Base-by-base conservation (phyloP, 768 basidiomycete genomes). In the Termitomyces sp. region DNA sequence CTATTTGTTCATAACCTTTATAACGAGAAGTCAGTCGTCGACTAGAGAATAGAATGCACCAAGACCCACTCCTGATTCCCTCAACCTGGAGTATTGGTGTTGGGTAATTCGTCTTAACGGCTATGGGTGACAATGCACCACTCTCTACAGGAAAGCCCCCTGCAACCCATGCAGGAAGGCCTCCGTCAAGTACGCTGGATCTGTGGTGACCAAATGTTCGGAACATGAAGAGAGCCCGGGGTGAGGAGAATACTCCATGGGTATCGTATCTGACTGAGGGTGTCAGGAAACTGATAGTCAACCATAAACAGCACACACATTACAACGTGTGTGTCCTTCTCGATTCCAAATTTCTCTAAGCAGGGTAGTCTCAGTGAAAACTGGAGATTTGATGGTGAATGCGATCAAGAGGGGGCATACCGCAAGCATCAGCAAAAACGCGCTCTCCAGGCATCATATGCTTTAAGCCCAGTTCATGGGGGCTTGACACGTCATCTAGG, bases 201-300 rank as follows among this genome's bases (percentile, higher is more conserved):
- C 85, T 86, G 31, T 77, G 70, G 68, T 99, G 97, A 7, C 92
- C 91, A 70, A 97, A 94, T 22, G 89, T 79, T 71, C 89, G 83
- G 80, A 98, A 97, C 77, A 92, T 98, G 76, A 91, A 98, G 41
- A 94, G 79, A 2, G 93, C 92, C 55, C 97, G 83, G 51, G 97
- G 95, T 20, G 93, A 83, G 2, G 91, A 93, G 76, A 98, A 98
- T 16, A 98, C 75, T 11, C 97, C 96, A 54, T 88, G 82, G 1
- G 87, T 76, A 67, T 99, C 97, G 68, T 98, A 99, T 58, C 89
- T 64, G 36, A 31, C 49, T 50, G 42, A 57, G 49, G 50, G 27
- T 58, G 33, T 55, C 40, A 54, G 44, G 22, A 7, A 49, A 16
- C 27, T 6, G 32, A 22, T 22, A 23, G 31, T 39, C 11, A n/a